These are phyloP conservation scores for Triangularia setosa DNA, from an alignment of 2,329 filamentous ascomycete genomes.

Conservation along the genomic window DNA sequence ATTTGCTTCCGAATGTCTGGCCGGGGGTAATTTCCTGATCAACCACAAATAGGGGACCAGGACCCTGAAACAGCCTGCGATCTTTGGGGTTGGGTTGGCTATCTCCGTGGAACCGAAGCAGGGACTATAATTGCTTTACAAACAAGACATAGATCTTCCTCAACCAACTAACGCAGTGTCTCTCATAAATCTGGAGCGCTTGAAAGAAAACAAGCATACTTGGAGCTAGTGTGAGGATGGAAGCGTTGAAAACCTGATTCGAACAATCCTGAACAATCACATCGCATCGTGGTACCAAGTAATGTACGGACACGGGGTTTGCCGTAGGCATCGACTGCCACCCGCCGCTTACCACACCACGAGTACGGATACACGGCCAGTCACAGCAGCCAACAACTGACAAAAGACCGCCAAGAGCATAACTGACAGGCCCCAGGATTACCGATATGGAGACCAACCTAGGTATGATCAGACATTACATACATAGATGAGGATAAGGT, in stretches of 20 bases:
- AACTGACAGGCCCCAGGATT: neutral
- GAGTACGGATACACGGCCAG: too few relatives aligned
- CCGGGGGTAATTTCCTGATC: neutral
- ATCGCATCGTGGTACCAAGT: neutral
- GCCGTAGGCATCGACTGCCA: neutral
- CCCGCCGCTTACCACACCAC: too few relatives aligned
- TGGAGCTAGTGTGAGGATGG: too few relatives aligned
- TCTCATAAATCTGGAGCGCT: neutral
- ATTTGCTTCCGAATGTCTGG: neutral
- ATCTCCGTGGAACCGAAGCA: neutral
- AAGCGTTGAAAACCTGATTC: neutral
- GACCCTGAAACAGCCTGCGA: neutral
- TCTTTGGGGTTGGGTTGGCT: neutral
- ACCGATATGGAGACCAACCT: neutral
- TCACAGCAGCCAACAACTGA: neutral
- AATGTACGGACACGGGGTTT: too few relatives aligned
- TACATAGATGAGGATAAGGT: neutral
- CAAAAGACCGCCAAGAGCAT: neutral
- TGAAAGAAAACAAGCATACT: too few relatives aligned
- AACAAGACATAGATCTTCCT: too few relatives aligned
- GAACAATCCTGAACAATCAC: neutral
- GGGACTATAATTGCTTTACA: too few relatives aligned
- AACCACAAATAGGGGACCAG: neutral
- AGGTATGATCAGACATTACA: too few relatives aligned
- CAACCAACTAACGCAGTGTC: too few relatives aligned